Percentiles rank a stretch among this genome's conserved stretches.
phyloP scores from a whole-genome alignment of 192 early-diverging fungal species.

The Umbelopsis vinacea region DNA sequence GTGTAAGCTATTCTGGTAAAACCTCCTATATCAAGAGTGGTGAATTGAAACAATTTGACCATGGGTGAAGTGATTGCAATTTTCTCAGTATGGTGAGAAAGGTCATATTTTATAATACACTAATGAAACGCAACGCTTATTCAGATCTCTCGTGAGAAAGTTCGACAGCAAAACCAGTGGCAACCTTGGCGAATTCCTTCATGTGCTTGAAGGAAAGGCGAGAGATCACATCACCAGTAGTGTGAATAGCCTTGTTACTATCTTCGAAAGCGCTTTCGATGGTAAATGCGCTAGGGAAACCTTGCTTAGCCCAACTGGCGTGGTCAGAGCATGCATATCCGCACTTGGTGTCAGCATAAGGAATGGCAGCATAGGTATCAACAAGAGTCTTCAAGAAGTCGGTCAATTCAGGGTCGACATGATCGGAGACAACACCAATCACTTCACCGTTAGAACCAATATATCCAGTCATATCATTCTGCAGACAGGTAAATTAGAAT shows the following conservation, averaged over 20 bases:
- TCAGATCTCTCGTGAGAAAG: slow-evolving; percentile 50
- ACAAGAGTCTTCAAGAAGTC: slow-evolving; percentile 61
- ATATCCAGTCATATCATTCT: slow-evolving; percentile 95
- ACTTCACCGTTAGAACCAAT: slow-evolving; percentile 60
- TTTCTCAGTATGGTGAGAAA: not conserved
- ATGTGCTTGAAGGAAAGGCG: slow-evolving; percentile 87
- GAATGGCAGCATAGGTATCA: slow-evolving; percentile 67
- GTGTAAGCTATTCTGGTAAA: too few species aligned
- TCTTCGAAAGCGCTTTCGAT: slow-evolving; percentile 75
- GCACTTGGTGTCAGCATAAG: slow-evolving; percentile 75
- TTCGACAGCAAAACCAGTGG: slow-evolving; percentile 87
- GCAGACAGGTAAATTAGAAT: slow-evolving; percentile 1
- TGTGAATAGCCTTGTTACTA: slow-evolving; percentile 83
- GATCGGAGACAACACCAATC: slow-evolving; percentile 85
- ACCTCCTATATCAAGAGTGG: too few species aligned
- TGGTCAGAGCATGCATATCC: slow-evolving; percentile 88
- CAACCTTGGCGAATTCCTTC: slow-evolving; percentile 84
- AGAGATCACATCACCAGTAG: slow-evolving; percentile 75
- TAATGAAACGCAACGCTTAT: not conserved
- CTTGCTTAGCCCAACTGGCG: slow-evolving; percentile 88
- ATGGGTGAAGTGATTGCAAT: not conserved
- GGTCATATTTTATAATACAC: slow-evolving; percentile 2
- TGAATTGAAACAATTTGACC: not conserved
- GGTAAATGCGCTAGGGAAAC: slow-evolving; percentile 85
- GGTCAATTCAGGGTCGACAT: slow-evolving; percentile 66